Conservation (phyloP, 371 early-diverging fungal genomes). For the Apophysomyces ossiformis region DNA sequence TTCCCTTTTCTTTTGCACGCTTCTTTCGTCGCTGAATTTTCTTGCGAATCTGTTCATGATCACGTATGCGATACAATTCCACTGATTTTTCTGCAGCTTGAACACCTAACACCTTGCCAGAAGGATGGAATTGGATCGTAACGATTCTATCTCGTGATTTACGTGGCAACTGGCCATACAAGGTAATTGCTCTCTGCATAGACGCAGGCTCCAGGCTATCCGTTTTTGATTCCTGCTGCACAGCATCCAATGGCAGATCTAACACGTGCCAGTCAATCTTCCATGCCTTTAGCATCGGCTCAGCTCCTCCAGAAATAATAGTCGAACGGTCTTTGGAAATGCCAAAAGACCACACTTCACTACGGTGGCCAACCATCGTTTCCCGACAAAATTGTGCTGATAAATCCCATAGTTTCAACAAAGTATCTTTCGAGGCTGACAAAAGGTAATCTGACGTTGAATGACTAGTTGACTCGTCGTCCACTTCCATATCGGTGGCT, state of each 20-base stretch:
- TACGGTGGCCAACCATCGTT: conserved; percentile 90
- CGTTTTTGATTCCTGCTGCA: conserved; percentile 38
- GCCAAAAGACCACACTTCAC: conserved; percentile 90
- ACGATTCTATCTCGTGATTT: conserved; percentile 83
- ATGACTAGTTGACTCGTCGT: conserved; percentile 39
- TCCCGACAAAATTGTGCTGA: conserved; percentile 93
- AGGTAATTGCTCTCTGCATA: conserved; percentile 61
- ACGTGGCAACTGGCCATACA: conserved; percentile 79
- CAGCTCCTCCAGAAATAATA: conserved; percentile 87
- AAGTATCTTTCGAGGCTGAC: conserved; percentile 91
- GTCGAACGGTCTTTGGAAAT: conserved; percentile 61
- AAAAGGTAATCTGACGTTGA: conserved; percentile 72
- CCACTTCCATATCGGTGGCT: conserved; percentile 20
- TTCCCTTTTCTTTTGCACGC: conserved; percentile 81
- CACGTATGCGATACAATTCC: conserved; percentile 81
- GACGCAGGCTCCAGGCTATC: conserved; percentile 38
- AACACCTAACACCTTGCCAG: conserved; percentile 75
- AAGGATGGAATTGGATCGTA: conserved; percentile 76
- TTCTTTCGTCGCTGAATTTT: conserved; percentile 81
- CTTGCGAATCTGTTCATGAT: conserved; percentile 79
- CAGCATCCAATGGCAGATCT: conserved; percentile 48
- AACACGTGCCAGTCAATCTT: conserved; percentile 67
- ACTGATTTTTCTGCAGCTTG: conserved; percentile 82
- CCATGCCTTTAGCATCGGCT: conserved; percentile 88
- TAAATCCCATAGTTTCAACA: conserved; percentile 96